phyloP scores from a whole-genome alignment of 2,329 filamentous ascomycete genomes.

The Zymoseptoria brevis region DNA sequence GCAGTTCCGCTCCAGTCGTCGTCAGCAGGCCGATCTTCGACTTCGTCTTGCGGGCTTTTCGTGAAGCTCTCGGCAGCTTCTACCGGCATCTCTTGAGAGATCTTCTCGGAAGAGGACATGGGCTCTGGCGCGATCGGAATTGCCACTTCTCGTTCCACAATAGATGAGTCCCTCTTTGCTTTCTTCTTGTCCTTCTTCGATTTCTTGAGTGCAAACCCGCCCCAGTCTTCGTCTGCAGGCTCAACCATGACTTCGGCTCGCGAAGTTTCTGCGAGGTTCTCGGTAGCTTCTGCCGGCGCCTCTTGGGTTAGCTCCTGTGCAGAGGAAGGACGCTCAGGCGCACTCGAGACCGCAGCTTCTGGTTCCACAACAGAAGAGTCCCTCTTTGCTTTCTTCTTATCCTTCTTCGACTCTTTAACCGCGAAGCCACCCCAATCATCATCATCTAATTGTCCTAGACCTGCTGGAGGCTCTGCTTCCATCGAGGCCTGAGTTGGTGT shows the following conservation, averaged over 20 bases:
- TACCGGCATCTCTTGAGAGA: background rate
- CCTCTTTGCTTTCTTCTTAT: slow-evolving; percentile 32
- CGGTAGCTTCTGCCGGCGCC: background rate
- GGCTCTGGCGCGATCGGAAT: background rate
- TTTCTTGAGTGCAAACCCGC: slow-evolving; percentile 15
- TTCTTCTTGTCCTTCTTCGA: slow-evolving; percentile 28
- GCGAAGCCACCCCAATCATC: slow-evolving; percentile 16
- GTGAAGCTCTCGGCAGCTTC: background rate
- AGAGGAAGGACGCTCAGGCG: background rate
- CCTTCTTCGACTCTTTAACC: slow-evolving; percentile 32
- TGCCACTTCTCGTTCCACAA: background rate
- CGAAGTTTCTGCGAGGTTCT: background rate
- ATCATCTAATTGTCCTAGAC: slow-evolving; percentile 2
- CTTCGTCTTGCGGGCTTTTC: background rate
- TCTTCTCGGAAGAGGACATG: background rate
- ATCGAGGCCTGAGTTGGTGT: background rate
- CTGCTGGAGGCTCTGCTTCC: background rate
- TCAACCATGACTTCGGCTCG: background rate
- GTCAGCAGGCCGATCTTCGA: background rate
- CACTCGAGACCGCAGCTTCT: background rate
- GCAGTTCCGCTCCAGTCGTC: slow-evolving; percentile 5
- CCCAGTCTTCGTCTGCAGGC: slow-evolving; percentile 1
- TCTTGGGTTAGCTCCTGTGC: background rate
- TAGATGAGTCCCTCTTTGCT: slow-evolving; percentile 9
- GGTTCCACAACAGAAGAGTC: background rate